These are phyloP conservation scores for Conticribra guillardii DNA, from an alignment of 108 stramenopile species.

Conservation along the genomic window DNA sequence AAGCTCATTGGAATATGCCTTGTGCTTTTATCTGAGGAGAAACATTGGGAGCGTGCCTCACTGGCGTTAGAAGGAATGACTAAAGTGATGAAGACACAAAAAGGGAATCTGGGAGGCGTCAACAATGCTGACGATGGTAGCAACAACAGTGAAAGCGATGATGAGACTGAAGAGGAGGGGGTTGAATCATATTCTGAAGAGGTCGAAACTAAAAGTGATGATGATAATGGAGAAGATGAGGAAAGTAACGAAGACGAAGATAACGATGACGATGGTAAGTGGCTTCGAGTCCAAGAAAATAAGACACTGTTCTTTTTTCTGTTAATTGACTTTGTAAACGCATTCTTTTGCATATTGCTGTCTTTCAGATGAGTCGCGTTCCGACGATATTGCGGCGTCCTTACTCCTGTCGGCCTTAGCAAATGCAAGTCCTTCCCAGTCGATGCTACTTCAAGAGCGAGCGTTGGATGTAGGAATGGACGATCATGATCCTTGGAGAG, in stretches of 20 bases:
- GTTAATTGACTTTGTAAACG: not conserved
- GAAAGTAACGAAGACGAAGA: slow-evolving; percentile 1
- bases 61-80: slow-evolving; percentile 6
- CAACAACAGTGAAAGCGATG: too few species aligned
- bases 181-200: too few species aligned
- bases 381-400: slow-evolving; percentile 29
- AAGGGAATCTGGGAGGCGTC: too few species aligned
- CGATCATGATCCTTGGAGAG: slow-evolving; percentile 37
- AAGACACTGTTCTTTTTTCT: not conserved
- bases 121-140: slow-evolving; percentile 6
- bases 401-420: slow-evolving; percentile 14
- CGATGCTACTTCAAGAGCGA: not conserved
- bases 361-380: slow-evolving; percentile 11
- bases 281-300: too few species aligned
- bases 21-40: slow-evolving; percentile 20
- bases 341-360: not conserved
- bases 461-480: slow-evolving; percentile 17
- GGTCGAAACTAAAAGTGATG: slow-evolving; percentile 1
- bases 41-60: slow-evolving; percentile 22
- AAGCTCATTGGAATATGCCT: slow-evolving; percentile 30
- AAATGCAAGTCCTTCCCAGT: slow-evolving; percentile 8
- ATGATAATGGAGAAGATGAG: not conserved
- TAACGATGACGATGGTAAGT: slow-evolving; percentile 1
- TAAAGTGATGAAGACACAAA: too few species aligned
- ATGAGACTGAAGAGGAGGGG: too few species aligned